Evolutionary conservation across 1,139 yeast genomes (phyloP), one percentile per base, ranked within the genome.

Genomic region (Meyerozyma sp.): DNA sequence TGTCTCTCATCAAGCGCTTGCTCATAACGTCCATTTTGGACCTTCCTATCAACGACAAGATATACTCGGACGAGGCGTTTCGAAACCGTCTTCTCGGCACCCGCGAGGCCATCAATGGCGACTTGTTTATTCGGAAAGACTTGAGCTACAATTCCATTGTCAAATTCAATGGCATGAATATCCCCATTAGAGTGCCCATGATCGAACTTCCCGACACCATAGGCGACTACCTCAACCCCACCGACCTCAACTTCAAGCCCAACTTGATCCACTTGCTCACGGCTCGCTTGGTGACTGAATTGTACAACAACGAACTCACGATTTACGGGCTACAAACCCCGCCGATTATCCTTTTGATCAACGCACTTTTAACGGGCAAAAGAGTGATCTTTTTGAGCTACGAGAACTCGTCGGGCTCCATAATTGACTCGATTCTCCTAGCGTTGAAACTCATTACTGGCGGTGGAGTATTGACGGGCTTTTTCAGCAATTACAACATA

Each of bases 291-390:
- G 61, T 61, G 3, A 55, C 71, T 1, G 48, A 53, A 1, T 52
- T 58, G 42, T 59, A 61, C 46, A 62, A 66, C 48, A 63, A 63
- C 47, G 78, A 73, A 45, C 58, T 73, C 46, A 70, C 77, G 3
- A 73, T 77, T 11, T 79, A 78, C 58, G 85, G 85, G 0, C 59
- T 75, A 11, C 73, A 69, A 43, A 81, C 86, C 0, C 86, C 85
- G 1, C 78, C 84, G 1, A 68, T 81, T 7, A 70, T 81, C 27
- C 37, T 34, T 7, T 64, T 81, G 42, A 75, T 81, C 37, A 77
- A 79, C 52, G 84, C 83, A 1, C 58, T 81, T 36, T 61, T 81
- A 42, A 77, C 84, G 0, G 84, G 82, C 26, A 79, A 79, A 50
- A 70, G 75, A 42, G 68, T 81, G 41, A 59, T 81, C 28, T 69